Conservation (phyloP, 1,284 basidiomycete species). For the Apiotrichum siamense region DNA sequence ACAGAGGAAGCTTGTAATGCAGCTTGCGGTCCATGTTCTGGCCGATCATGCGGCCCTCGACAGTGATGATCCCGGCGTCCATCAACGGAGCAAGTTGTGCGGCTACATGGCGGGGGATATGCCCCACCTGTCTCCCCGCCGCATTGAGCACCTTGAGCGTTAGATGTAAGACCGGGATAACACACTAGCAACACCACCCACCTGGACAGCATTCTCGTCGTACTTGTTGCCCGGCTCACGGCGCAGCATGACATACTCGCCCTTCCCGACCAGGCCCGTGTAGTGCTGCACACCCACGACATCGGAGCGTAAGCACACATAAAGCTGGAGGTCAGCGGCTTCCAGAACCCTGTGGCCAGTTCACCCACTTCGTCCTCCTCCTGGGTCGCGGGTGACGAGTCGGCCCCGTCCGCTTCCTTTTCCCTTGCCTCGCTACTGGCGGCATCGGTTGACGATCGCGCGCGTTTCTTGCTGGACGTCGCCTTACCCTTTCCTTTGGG, state of each 20-base stretch:
- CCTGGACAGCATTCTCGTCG: constrained; percentile 54
- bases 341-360: background rate
- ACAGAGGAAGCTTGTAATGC: constrained; percentile 60
- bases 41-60: constrained; percentile 61
- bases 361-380: constrained; percentile 33
- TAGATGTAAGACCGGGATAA: constrained; percentile 48
- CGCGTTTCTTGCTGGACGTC: background rate
- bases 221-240: constrained; percentile 64
- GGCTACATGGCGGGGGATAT: constrained; percentile 60
- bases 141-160: constrained; percentile 68
- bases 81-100: constrained; percentile 62
- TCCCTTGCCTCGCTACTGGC: background rate
- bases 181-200: constrained; percentile 2
- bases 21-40: constrained; percentile 34
- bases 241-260: constrained; percentile 67
- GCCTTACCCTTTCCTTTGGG: background rate
- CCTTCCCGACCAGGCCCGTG: constrained; percentile 65
- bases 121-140: constrained; percentile 65
- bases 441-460: background rate
- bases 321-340: constrained; percentile 54
- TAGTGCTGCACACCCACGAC: constrained; percentile 81
- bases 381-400: constrained; percentile 4
- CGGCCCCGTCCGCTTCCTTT: constrained; percentile 14
- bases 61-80: constrained; percentile 57
- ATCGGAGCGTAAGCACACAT: constrained; percentile 56